Evolutionary conservation across 208 protist genomes (phyloP).

Genomic region (Endotrypanum monterogeii): DNA sequence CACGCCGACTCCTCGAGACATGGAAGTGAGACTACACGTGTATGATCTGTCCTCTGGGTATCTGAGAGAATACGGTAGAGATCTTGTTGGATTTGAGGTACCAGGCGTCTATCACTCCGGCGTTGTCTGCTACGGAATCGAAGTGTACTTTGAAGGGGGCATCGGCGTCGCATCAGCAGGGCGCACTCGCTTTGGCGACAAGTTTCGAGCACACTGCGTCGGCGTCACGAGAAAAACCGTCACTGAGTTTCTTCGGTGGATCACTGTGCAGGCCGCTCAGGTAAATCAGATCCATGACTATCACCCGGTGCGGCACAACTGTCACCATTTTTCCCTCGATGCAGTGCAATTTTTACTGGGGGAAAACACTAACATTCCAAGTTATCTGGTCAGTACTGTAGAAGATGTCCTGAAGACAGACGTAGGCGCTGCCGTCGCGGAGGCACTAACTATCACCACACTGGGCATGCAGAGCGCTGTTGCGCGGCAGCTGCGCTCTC

Average conservation of each 20-base stretch:
- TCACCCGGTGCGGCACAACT: slow-evolving; percentile 90
- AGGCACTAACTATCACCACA: slow-evolving; percentile 48
- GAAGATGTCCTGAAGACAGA: slow-evolving; percentile 46
- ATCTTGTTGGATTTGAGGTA: slow-evolving; percentile 68
- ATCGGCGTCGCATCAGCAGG: slow-evolving; percentile 56
- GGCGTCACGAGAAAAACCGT: slow-evolving; percentile 51
- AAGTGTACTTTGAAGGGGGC: slow-evolving; percentile 95
- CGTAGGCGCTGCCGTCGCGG: slow-evolving; percentile 40
- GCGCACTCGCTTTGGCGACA: slow-evolving; percentile 82
- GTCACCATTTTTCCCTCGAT: slow-evolving; percentile 90
- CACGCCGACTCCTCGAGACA: background rate
- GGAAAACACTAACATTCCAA: slow-evolving; percentile 23
- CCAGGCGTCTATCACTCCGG: slow-evolving; percentile 92
- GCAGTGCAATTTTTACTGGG: slow-evolving; percentile 72
- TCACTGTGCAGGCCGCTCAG: slow-evolving; percentile 29
- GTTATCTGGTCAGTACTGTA: slow-evolving; percentile 53
- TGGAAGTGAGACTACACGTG: slow-evolving; percentile 68
- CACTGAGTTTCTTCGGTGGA: slow-evolving; percentile 65
- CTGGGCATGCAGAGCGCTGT: slow-evolving; percentile 49
- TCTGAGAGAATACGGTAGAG: slow-evolving; percentile 52
- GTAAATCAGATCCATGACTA: slow-evolving; percentile 76
- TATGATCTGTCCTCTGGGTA: slow-evolving; percentile 92
- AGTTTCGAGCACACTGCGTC: slow-evolving; percentile 53
- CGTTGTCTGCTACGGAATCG: slow-evolving; percentile 90
- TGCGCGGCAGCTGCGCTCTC: slow-evolving; percentile 31